Percentiles rank a stretch among this genome's conserved stretches.
Conservation (phyloP, 78 protist genomes). For the Dictyostelium capitatum region DNA sequence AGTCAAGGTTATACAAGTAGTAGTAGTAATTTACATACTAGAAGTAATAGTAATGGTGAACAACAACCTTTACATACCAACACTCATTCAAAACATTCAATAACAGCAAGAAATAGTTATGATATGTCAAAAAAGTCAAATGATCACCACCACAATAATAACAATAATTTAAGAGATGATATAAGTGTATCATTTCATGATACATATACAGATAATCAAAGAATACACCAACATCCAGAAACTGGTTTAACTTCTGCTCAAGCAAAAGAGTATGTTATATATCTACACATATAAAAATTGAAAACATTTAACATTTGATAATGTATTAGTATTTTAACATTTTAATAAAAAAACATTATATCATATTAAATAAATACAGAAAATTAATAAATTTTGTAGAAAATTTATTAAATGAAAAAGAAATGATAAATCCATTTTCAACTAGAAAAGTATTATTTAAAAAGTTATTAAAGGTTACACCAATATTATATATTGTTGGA, state of each 20-base stretch:
- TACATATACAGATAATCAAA: conserved; percentile 47
- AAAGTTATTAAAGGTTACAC: conserved; percentile 54
- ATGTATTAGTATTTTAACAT: too few species aligned
- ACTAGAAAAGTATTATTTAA: conserved; percentile 1
- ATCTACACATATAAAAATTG: neutral
- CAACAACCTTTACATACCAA: neutral
- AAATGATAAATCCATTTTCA: conserved; percentile 27
- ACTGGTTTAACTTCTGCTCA: conserved; percentile 57
- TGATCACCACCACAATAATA: neutral
- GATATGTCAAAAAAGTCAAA: neutral
- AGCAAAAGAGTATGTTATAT: conserved; percentile 47
- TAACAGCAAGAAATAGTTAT: conserved; percentile 14
- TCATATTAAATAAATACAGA: conserved; percentile 12
- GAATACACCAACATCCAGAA: conserved; percentile 70
- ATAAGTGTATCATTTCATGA: conserved; percentile 65
- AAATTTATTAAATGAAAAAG: conserved; percentile 59
- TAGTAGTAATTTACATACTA: neutral
- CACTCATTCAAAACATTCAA: neutral
- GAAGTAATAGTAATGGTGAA: neutral
- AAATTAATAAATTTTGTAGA: conserved; percentile 35
- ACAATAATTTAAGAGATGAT: conserved; percentile 29
- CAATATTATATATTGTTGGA: conserved; percentile 55
- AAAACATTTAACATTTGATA: too few species aligned
- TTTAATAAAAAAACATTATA: neutral
- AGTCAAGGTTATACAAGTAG: conserved; percentile 13